Base-by-base conservation (phyloP, 1,139 yeast genomes). In the Diutina siamensis region DNA sequence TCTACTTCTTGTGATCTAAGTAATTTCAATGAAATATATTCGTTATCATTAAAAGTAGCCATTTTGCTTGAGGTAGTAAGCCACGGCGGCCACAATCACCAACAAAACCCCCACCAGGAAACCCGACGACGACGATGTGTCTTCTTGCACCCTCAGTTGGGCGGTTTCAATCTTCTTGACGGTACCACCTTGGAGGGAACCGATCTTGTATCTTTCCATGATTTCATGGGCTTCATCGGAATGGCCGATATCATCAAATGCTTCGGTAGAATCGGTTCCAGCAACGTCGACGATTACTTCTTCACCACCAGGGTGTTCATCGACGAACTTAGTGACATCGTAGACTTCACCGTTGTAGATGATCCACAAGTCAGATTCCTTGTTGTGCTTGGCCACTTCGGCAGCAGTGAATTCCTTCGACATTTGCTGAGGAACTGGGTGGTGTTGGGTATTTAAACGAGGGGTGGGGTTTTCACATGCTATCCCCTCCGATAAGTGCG, bases 251-350 rank as follows among this genome's bases (percentile, higher is more conserved):
- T 92, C 98, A 51, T 86, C 88, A 60, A 92, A 92, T 33, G 95
- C 89, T 55, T 81, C 92, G 44, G 98, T 89, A 49, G 96, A 94
- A 63, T 94, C 98, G 48, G 73, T 71, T 53, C 98, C 98, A 49
- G 92, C 97, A 56, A 80, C 77, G 60, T 94, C 98, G 47, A 83
- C 67, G 55, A 92, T 74, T 45, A 92, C 96, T 65, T 94, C 98
- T 65, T 88, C 97, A 60, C 99, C 99, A 71, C 99, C 99, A 51
- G 95, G 95, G 68, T 92, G 99, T 70, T 92, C 97, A 58, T 89
- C 97, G 50, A 89, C 66, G 64, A 89, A 92, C 53, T 71, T 68
- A 47, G 95, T 68, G 51, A 85, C 80, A 63, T 92, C 88, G 67
- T 89, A 92, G 47, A 92, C 97, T 59, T 83, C 84, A 44, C 94